A percentile compares a stretch with the other conserved stretches of the same genome.
These are phyloP conservation scores for Ceratocystis colombiana DNA, from an alignment of 2,329 filamentous ascomycete species.

Conservation along the genomic window DNA sequence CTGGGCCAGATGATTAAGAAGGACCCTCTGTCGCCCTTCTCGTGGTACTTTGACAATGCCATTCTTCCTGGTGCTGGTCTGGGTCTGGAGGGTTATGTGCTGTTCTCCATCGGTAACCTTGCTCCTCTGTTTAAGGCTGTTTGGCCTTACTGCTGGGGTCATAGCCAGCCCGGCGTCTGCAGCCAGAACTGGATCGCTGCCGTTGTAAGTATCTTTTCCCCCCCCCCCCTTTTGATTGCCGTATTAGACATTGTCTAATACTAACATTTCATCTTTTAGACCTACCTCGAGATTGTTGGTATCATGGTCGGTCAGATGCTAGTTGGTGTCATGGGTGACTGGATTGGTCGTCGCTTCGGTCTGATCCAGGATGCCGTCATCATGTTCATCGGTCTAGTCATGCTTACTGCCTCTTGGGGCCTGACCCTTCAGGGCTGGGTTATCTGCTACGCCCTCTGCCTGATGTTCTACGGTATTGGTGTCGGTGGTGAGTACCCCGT, in stretches of 20 bases:
- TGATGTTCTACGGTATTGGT: constrained; percentile 65
- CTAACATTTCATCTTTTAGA: constrained; percentile 31
- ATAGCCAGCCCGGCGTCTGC: constrained; percentile 47
- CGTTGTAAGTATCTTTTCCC: constrained; percentile 36
- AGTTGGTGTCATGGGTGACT: constrained; percentile 63
- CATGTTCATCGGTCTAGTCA: constrained; percentile 87
- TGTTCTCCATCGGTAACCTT: constrained; percentile 94
- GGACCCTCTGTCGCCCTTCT: constrained; percentile 73
- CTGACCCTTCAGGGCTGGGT: constrained; percentile 84
- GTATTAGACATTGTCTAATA: neutral
- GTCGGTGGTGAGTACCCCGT: constrained; percentile 90
- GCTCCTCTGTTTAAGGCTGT: constrained; percentile 66
- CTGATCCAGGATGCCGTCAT: constrained; percentile 87
- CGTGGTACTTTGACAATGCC: constrained; percentile 81
- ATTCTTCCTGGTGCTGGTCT: constrained; percentile 87
- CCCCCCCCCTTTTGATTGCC: neutral
- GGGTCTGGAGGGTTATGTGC: constrained; percentile 85
- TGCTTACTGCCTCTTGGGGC: constrained; percentile 88
- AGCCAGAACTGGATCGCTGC: constrained; percentile 69
- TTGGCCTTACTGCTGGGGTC: constrained; percentile 70
- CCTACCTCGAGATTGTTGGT: constrained; percentile 85
- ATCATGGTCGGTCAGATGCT: constrained; percentile 90
- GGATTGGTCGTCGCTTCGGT: constrained; percentile 87
- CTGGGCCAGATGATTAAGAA: constrained; percentile 75
- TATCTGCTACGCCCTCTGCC: constrained; percentile 88